Evolutionary conservation across 164 flowering plant genomes (phyloP).

Genomic region (Umbellularia californica): DNA sequence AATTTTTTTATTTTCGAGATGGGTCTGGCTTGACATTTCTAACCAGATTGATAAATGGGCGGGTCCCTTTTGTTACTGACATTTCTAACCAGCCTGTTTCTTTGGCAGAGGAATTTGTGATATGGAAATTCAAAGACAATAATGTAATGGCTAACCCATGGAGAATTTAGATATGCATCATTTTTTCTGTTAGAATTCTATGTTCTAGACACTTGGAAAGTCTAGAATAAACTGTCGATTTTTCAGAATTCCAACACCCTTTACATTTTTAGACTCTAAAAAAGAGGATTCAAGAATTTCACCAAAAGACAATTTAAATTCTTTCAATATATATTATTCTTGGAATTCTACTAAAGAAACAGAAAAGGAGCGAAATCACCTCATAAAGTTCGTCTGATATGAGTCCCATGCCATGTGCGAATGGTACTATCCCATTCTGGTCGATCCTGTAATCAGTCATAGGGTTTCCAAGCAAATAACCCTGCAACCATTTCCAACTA

Average conservation of each 20-base stretch:
- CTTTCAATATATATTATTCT: too few relatives aligned
- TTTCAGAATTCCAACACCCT: too few relatives aligned
- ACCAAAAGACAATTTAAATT: background rate
- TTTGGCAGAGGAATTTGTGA: too few relatives aligned
- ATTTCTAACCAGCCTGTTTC: too few relatives aligned
- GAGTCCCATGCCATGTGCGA: constrained; percentile 38
- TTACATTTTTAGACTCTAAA: too few relatives aligned
- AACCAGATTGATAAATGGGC: background rate
- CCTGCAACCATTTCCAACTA: constrained; percentile 25
- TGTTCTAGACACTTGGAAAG: too few relatives aligned
- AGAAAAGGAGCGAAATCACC: constrained; percentile 22
- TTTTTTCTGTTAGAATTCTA: too few relatives aligned
- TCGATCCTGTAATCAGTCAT: constrained; percentile 19
- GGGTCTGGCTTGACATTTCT: background rate
- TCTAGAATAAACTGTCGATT: too few relatives aligned
- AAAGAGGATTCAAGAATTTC: too few relatives aligned
- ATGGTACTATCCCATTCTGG: constrained; percentile 22
- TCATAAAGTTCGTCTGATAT: constrained; percentile 46
- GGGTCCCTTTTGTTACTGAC: background rate
- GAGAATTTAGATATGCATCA: too few relatives aligned
- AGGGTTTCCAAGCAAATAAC: constrained; percentile 48
- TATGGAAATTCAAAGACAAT: too few relatives aligned
- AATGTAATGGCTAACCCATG: too few relatives aligned
- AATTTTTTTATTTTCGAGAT: background rate
- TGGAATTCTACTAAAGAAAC: background rate